These are phyloP conservation scores for Rhododendron griersonianum DNA, from an alignment of 148 eudicot species.

Conservation along the genomic window DNA sequence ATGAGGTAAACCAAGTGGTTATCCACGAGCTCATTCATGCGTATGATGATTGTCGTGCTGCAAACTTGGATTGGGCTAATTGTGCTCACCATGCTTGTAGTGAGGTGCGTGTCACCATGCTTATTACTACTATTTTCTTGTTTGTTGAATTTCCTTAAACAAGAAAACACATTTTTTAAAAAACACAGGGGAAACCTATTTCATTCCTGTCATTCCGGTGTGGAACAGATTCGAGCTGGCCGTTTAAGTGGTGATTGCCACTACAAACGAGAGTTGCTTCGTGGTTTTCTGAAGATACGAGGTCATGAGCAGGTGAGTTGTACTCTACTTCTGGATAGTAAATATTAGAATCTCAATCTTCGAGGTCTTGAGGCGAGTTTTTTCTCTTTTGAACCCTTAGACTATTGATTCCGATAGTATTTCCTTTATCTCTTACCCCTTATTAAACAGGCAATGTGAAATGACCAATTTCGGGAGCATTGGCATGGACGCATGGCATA, in stretches of 20 bases:
- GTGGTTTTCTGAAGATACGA: constrained; percentile 73
- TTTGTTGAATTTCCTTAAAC: constrained; percentile 8
- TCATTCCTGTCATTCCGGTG: background rate
- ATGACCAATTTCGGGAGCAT: background rate
- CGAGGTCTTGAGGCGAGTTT: background rate
- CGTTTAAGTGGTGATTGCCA: constrained; percentile 97
- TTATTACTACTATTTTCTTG: background rate
- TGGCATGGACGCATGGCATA: background rate
- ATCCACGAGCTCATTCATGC: constrained; percentile 97
- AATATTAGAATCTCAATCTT: background rate
- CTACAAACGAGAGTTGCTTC: constrained; percentile 72
- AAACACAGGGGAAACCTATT: background rate
- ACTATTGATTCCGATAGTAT: background rate
- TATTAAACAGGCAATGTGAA: background rate
- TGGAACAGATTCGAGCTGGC: constrained; percentile 78
- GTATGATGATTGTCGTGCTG: constrained; percentile 87
- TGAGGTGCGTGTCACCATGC: constrained; percentile 42
- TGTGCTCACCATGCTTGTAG: constrained; percentile 98
- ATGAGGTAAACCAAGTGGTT: constrained; percentile 84
- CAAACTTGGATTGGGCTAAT: constrained; percentile 78
- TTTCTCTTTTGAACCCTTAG: background rate
- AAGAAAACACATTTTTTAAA: background rate
- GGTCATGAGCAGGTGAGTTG: constrained; percentile 85
- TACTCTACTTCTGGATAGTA: background rate
- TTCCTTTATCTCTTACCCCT: background rate